Base-by-base conservation (phyloP, 805 yeast species). In the Candida koratica region DNA sequence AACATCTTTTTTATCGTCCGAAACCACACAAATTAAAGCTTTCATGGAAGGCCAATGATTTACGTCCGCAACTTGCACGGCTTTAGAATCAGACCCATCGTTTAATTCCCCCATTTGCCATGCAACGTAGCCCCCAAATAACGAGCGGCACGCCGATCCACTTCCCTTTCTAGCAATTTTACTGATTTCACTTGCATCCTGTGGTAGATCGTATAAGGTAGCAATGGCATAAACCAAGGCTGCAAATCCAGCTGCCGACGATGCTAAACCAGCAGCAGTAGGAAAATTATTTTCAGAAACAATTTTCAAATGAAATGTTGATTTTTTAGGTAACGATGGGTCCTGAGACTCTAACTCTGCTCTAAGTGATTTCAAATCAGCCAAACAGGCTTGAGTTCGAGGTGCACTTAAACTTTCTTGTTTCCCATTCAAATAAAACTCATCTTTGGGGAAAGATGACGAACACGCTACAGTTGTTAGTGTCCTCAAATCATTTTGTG, bases 201-300 rank as follows among this genome's bases (percentile, higher is more conserved):
- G 84, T n/a, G 96, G 95, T 42, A 93, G 77, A 59, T 84, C 61
- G 65, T 82, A 93, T 41, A 93, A 70, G 53, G 74, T 75, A 12
- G 97, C 88, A 53, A 93, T 77, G n/a, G 96, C 85, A 32, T 77
- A 77, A 15, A 90, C 95, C 43, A 93, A 71, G 7, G 98, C 98
- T 23, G 98, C 96, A 61, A 88, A 90, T 0, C 99, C 99, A 7
- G 98, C 97, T 10, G 98, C 98, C 4, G 95, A 84, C 1, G 96
- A 87, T 0, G 98, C 98, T 49, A 93, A 73, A 2, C 98, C 98
- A 5, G 98, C 98, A 20, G 98, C 98, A 17, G 99, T 93, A 35
- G 99, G 99, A 72, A 93, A 93, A 64, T 93, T 93, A 68, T 93
- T 93, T 56, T 87, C 95, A 17, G 94, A 81, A 10, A 86, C 95